A percentile compares a stretch with the other conserved stretches of the same genome.
Evolutionary conservation across 208 protist genomes (phyloP).

Genomic region (Perkinsela sp.): DNA sequence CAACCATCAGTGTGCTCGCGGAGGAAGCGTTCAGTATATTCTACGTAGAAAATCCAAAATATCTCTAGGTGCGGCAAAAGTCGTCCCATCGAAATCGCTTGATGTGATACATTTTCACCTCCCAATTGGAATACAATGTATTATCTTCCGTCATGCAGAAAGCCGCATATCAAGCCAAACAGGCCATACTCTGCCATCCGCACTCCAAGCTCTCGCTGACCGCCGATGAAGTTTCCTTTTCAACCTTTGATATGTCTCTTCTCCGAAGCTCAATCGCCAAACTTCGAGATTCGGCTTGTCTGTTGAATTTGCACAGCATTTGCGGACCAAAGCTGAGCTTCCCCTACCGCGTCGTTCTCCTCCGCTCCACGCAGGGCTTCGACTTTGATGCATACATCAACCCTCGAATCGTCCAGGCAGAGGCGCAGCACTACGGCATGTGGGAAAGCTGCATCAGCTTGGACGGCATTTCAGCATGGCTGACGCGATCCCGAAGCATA

Average conservation of each 20-base stretch:
- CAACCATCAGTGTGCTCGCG: too few relatives aligned
- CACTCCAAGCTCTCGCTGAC: not conserved
- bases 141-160: too few relatives aligned
- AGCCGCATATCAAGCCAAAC: not conserved
- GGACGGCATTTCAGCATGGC: constrained; percentile 27
- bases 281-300: not conserved
- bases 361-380: not conserved
- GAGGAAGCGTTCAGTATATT: too few relatives aligned
- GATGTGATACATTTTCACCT: too few relatives aligned
- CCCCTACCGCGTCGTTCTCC: not conserved
- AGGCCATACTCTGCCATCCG: not conserved
- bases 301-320: not conserved
- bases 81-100: too few relatives aligned
- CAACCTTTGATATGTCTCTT: not conserved
- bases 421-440: constrained; percentile 24
- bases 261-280: not conserved
- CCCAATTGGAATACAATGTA: too few relatives aligned
- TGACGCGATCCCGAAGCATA: constrained; percentile 38
- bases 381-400: not conserved
- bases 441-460: constrained; percentile 66
- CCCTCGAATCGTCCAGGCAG: not conserved
- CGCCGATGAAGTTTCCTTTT: not conserved
- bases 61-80: too few relatives aligned
- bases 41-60: too few relatives aligned
- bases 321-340: not conserved